Conservation (phyloP, 2,329 filamentous ascomycete species). For the Diaporthe sp. region DNA sequence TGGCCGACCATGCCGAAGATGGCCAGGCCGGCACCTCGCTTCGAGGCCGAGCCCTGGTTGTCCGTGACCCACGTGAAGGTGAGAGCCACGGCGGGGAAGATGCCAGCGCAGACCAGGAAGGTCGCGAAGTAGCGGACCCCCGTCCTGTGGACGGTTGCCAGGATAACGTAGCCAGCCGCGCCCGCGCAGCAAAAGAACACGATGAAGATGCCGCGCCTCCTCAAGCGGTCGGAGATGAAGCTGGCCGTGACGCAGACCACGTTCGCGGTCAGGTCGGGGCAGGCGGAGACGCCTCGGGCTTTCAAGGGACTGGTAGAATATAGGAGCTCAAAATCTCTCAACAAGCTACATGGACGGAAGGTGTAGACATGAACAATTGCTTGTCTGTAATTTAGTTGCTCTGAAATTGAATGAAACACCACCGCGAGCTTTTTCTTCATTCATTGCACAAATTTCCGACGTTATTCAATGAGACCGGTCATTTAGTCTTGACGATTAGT, state of each 20-base stretch:
- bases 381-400: no score
- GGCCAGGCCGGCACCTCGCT: constrained; percentile 48
- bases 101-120: constrained; percentile 52
- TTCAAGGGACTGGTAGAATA: no score
- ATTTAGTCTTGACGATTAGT: no score
- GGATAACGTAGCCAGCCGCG: constrained; percentile 52
- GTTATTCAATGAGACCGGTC: no score
- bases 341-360: no score
- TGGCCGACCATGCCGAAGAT: constrained; percentile 48
- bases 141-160: constrained; percentile 44
- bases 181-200: constrained; percentile 47
- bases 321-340: no score
- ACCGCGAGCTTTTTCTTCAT: no score
- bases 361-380: no score
- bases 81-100: constrained; percentile 49
- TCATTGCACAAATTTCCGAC: no score
- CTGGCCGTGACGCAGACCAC: constrained; percentile 50
- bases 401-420: no score
- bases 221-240: constrained; percentile 52
- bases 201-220: constrained; percentile 53
- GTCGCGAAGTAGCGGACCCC: constrained; percentile 54
- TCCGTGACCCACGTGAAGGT: constrained; percentile 51
- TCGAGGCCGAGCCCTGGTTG: constrained; percentile 49
- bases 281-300: constrained; percentile 56
- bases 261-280: constrained; percentile 57